phyloP scores from a whole-genome alignment of 2,329 filamentous ascomycete species.

The Diaporthe australafricana region DNA sequence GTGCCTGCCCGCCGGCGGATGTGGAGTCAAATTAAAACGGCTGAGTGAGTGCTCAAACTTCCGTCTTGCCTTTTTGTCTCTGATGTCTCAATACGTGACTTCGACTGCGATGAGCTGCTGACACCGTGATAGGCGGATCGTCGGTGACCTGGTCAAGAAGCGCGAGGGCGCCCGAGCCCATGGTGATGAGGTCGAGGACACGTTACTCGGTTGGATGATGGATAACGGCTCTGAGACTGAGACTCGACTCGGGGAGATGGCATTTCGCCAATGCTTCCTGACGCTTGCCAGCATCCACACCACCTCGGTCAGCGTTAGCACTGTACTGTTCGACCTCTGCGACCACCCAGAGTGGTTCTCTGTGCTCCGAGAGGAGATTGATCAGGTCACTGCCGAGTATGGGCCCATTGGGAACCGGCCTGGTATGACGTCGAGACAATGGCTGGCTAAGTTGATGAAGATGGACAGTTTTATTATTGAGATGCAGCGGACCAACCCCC shows the following conservation, averaged over 20 bases:
- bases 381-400: neutral
- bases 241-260: neutral
- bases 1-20: neutral
- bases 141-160: neutral
- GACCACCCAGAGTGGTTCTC: conserved; percentile 2
- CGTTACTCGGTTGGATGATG: neutral
- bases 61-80: too few species aligned
- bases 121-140: neutral
- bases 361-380: neutral
- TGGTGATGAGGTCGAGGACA: conserved; percentile 68
- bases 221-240: neutral
- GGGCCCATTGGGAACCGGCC: neutral
- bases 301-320: conserved; percentile 17
- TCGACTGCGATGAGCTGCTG: neutral
- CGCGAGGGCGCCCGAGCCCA: neutral
- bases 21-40: neutral
- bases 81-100: too few species aligned
- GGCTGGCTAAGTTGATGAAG: neutral
- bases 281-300: conserved; percentile 34
- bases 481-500: neutral
- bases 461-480: neutral
- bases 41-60: neutral
- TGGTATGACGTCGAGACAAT: neutral
- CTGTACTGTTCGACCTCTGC: conserved; percentile 34
- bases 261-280: conserved; percentile 30